phyloP scores from a whole-genome alignment of 2,329 filamentous ascomycete genomes.

The Ophiostoma populinum region DNA sequence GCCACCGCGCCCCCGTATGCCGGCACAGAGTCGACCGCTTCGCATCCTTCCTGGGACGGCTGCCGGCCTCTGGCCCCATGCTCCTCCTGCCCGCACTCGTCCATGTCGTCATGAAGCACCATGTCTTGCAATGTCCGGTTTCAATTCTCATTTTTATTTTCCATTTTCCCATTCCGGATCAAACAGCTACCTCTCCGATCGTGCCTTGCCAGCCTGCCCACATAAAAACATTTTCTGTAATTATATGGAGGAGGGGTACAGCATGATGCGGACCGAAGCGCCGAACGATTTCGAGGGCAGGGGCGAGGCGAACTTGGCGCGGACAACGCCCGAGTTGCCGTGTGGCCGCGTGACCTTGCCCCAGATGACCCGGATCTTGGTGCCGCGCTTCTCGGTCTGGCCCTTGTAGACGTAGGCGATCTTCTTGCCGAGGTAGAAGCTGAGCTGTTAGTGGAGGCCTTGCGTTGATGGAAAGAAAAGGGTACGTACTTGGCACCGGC shows the following conservation, averaged over 20 bases:
- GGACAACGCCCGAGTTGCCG: conserved; percentile 94
- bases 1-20: too few species aligned
- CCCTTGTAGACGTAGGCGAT: conserved; percentile 97
- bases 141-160: too few species aligned
- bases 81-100: too few species aligned
- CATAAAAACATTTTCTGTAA: conserved; percentile 22
- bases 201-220: too few species aligned
- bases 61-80: too few species aligned
- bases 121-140: too few species aligned
- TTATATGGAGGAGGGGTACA: conserved; percentile 98
- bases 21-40: too few species aligned
- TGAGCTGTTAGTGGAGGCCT: conserved; percentile 16
- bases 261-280: conserved; percentile 89
- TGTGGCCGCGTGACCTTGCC: conserved; percentile 15
- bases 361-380: conserved; percentile 71
- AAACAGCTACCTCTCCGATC: too few species aligned
- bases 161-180: not conserved
- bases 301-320: conserved; percentile 92
- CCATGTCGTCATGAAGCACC: too few species aligned
- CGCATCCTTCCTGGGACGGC: too few species aligned
- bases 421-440: conserved; percentile 98
- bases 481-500: conserved; percentile 65
- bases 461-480: conserved; percentile 26
- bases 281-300: conserved; percentile 94
- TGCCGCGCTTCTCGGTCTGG: conserved; percentile 84